Evolutionary conservation across 2,329 filamentous ascomycete species (phyloP).

Genomic region (Coniochaeta ligniaria): DNA sequence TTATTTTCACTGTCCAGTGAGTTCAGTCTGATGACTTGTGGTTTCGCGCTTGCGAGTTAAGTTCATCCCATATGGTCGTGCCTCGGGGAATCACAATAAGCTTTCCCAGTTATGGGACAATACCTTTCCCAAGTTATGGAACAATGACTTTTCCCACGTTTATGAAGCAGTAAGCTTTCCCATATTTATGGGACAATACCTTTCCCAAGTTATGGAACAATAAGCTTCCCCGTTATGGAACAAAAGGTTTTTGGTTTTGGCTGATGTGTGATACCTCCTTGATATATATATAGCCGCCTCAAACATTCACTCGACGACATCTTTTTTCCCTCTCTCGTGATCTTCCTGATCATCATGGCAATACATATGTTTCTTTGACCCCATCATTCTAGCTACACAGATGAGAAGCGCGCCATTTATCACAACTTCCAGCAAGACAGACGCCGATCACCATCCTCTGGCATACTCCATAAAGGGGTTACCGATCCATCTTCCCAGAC

Average conservation of each 20-base stretch:
- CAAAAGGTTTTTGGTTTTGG: slow-evolving; percentile 19
- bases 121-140: slow-evolving; percentile 15
- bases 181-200: slow-evolving; percentile 8
- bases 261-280: background rate
- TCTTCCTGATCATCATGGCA: too few relatives aligned
- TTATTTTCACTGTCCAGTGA: background rate
- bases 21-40: background rate
- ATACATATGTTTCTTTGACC: too few relatives aligned
- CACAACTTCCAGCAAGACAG: too few relatives aligned
- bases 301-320: too few relatives aligned
- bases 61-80: background rate
- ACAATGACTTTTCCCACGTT: too few relatives aligned
- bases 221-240: too few relatives aligned
- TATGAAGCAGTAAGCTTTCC: slow-evolving; percentile 23
- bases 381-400: too few relatives aligned
- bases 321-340: too few relatives aligned
- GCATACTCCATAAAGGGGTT: too few relatives aligned
- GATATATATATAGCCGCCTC: too few relatives aligned
- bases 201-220: slow-evolving; percentile 14
- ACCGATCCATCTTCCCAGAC: background rate
- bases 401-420: too few relatives aligned
- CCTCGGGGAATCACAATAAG: slow-evolving; percentile 14
- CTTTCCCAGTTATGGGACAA: slow-evolving; percentile 16
- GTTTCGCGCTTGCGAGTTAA: background rate
- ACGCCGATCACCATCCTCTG: too few relatives aligned